phyloP scores from a whole-genome alignment of 1,284 basidiomycete genomes.

The Amylostereum areolatum region DNA sequence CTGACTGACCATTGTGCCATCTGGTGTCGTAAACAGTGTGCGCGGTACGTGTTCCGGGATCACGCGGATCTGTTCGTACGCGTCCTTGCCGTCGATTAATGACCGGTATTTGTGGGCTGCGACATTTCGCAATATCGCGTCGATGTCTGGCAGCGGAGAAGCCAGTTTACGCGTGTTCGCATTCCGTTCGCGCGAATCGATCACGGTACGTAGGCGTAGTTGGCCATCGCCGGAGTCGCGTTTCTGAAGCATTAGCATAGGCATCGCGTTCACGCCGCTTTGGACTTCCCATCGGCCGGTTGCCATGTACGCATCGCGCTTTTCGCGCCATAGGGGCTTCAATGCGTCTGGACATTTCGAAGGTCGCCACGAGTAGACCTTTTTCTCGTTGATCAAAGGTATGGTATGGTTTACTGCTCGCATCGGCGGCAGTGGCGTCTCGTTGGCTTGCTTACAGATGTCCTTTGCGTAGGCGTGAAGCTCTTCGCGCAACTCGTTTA shows the following conservation, averaged over 20 bases:
- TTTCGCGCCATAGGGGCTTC: constrained; percentile 20
- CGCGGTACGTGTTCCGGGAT: constrained; percentile 19
- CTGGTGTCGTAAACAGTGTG: constrained; percentile 23
- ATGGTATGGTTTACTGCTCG: constrained; percentile 32
- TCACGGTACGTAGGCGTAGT: constrained; percentile 23
- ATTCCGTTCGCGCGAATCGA: constrained; percentile 26
- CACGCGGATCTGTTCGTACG: constrained; percentile 29
- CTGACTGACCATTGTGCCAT: constrained; percentile 30
- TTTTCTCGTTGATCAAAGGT: constrained; percentile 27
- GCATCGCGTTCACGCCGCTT: constrained; percentile 22
- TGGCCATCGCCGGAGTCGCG: constrained; percentile 19
- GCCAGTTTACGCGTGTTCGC: constrained; percentile 30
- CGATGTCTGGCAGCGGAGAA: constrained; percentile 27
- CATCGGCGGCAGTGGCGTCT: constrained; percentile 25
- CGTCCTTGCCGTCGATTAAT: constrained; percentile 23
- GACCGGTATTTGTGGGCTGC: constrained; percentile 16
- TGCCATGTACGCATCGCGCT: constrained; percentile 21
- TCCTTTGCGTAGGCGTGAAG: constrained; percentile 15
- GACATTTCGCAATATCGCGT: constrained; percentile 22
- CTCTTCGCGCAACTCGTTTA: constrained; percentile 12
- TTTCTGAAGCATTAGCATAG: constrained; percentile 30
- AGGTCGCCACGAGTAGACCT: constrained; percentile 24
- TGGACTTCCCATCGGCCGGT: constrained; percentile 24
- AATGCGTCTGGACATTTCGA: constrained; percentile 26
- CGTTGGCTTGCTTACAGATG: constrained; percentile 20